These are phyloP conservation scores for Starmerella bombicola DNA, from an alignment of 805 yeast genomes.

Conservation along the genomic window DNA sequence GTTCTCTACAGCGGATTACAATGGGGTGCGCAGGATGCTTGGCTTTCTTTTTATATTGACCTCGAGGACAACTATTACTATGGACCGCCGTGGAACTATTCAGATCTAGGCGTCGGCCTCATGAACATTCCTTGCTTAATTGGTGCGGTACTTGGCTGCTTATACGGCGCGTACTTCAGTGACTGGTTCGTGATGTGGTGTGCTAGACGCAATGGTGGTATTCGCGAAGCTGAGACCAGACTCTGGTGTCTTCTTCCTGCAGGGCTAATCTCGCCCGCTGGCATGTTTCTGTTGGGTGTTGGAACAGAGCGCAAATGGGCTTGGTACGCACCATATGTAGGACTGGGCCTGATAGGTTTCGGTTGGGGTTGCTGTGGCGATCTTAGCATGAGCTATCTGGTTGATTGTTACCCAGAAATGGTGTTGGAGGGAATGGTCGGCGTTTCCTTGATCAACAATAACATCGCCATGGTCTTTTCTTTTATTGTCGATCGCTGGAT, in stretches of 20 bases:
- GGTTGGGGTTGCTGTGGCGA: conserved; percentile 44
- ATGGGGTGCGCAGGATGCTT: conserved; percentile 74
- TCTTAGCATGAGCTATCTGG: conserved; percentile 39
- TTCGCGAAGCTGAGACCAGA: conserved; percentile 46
- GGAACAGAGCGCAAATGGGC: conserved; percentile 44
- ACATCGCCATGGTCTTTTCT: conserved; percentile 34
- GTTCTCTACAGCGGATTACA: conserved; percentile 54
- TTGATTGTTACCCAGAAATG: conserved; percentile 46
- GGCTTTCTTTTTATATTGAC: conserved; percentile 60
- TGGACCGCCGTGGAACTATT: conserved; percentile 53
- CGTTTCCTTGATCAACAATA: conserved; percentile 44
- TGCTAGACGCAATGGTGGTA: conserved; percentile 41
- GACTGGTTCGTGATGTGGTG: conserved; percentile 40
- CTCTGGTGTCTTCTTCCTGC: conserved; percentile 40
- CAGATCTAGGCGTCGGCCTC: conserved; percentile 53
- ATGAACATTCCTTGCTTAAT: conserved; percentile 59
- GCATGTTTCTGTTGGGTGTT: conserved; percentile 50
- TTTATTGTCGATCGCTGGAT: conserved; percentile 52
- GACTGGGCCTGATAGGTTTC: conserved; percentile 42
- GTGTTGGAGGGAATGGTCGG: conserved; percentile 45
- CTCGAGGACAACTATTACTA: conserved; percentile 58
- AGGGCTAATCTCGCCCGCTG: conserved; percentile 41
- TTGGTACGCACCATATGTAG: conserved; percentile 46
- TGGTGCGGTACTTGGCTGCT: conserved; percentile 41
- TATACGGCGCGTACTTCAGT: conserved; percentile 38